Evolutionary conservation across 176 grass and related monocot genomes (phyloP), one percentile per base, ranked within the genome.

Genomic region (Eragrostis nindensis): DNA sequence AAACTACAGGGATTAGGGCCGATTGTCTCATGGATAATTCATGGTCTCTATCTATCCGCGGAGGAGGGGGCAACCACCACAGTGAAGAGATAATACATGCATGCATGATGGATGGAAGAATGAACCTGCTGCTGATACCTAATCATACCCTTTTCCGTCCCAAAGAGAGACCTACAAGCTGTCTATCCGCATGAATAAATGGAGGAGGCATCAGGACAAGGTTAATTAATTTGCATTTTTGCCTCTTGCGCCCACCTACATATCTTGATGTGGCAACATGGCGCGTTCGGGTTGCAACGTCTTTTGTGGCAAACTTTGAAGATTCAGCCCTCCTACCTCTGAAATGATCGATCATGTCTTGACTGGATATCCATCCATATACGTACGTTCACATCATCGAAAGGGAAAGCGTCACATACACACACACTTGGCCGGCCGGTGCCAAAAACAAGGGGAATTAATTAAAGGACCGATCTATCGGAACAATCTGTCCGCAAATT

Each of bases 11-110:
- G 80, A 73, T 85, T 79, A 85, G 87, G 87, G 81, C 47, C 22
- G 55, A 9, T 46, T 29, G 57, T 27, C 57, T 12, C 54, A 73
- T 59, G 38, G 70, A 77, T 88, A 70, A 81, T n/a, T n/a, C n/a
- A n/a, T 82, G 64, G 80, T 83, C 83, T 87, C 85, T 90, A n/a
- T n/a, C n/a, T n/a, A 62, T 77, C 70, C 41, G 64, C 74, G 11
- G 22, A 44, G n/a, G 8, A 53, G 24, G 38, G n/a, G 80, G 74
- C 92, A 94, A 91, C 92, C 73, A 94, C 89, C 81, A 83, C 87
- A 89, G 86, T 79, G 55, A 53, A 53, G 50, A 53, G 19, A 5
- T 3, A 48, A 36, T 36, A 36, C 32, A 36, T 36, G n/a, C n/a
- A n/a, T n/a, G n/a, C n/a, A n/a, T 36, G 32, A 36, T 36, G 32